Conservation (phyloP, 345 rosid species). For the Syzygium aqueum region DNA sequence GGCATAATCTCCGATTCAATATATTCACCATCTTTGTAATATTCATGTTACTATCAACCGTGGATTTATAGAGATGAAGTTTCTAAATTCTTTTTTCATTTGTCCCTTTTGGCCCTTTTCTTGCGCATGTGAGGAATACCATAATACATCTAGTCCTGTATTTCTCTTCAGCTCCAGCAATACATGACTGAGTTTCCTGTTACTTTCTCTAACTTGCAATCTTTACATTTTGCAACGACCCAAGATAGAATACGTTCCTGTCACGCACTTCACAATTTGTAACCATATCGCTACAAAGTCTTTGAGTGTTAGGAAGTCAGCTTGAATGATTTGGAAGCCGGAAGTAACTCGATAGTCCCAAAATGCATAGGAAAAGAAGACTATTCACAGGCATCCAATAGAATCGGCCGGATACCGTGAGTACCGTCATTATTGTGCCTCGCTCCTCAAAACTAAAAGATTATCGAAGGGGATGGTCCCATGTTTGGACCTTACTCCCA, state of each 20-base stretch:
- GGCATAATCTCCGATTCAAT: neutral
- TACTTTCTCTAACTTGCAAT: neutral
- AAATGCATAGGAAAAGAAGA: neutral
- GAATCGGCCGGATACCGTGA: neutral
- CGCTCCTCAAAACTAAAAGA: neutral
- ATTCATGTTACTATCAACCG: neutral
- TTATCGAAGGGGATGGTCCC: neutral
- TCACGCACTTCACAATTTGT: neutral
- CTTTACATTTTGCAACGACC: neutral
- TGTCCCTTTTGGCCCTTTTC: neutral
- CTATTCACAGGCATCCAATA: neutral
- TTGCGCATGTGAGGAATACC: neutral
- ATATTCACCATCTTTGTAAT: neutral
- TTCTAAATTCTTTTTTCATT: neutral
- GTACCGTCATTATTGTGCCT: neutral
- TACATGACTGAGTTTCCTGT: neutral
- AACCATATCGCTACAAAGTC: neutral
- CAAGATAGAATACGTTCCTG: neutral
- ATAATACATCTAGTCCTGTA: neutral
- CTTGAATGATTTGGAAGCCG: neutral
- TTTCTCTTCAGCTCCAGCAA: neutral
- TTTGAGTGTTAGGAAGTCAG: neutral
- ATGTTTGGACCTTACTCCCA: neutral
- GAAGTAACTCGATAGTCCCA: neutral
- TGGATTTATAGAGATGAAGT: neutral